Conservation (phyloP, 805 yeast genomes). For the Maudiozyma pseudohumilis region DNA sequence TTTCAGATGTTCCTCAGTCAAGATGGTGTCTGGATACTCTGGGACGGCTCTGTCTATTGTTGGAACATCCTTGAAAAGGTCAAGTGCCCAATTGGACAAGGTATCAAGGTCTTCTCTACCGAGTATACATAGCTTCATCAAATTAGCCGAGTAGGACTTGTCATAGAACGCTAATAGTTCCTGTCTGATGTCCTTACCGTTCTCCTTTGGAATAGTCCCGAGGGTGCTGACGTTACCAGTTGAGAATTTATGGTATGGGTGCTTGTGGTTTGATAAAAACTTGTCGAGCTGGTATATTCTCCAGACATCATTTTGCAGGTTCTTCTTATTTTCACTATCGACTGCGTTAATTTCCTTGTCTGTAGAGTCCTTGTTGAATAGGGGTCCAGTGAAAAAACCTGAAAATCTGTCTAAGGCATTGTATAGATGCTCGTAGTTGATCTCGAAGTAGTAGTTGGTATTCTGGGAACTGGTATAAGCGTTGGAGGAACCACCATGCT, state of each 20-base stretch:
- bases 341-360: slow-evolving; percentile 92
- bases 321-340: slow-evolving; percentile 91
- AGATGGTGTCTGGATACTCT: slow-evolving; percentile 35
- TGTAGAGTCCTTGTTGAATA: slow-evolving; percentile 63
- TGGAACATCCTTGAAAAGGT: slow-evolving; percentile 49
- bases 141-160: slow-evolving; percentile 67
- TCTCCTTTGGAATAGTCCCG: slow-evolving; percentile 48
- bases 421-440: slow-evolving; percentile 60
- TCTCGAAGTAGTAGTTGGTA: slow-evolving; percentile 86
- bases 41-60: slow-evolving; percentile 24
- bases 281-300: slow-evolving; percentile 78
- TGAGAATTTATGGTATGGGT: slow-evolving; percentile 80
- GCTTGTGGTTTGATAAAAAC: slow-evolving; percentile 57
- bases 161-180: slow-evolving; percentile 68
- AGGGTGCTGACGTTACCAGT: slow-evolving; percentile 81
- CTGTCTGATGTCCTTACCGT: slow-evolving; percentile 68
- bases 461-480: slow-evolving; percentile 86
- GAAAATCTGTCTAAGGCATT: slow-evolving; percentile 91
- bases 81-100: slow-evolving; percentile 59
- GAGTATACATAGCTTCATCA: slow-evolving; percentile 78
- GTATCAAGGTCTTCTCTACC: slow-evolving; percentile 73
- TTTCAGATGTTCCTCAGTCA: slow-evolving; percentile 39
- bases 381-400: slow-evolving; percentile 82
- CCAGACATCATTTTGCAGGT: slow-evolving; percentile 84
- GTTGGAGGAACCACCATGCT: slow-evolving; percentile 82